Evolutionary conservation across 768 basidiomycete species (phyloP), one percentile per base, ranked within the genome.

Genomic region (Serendipita sp.): DNA sequence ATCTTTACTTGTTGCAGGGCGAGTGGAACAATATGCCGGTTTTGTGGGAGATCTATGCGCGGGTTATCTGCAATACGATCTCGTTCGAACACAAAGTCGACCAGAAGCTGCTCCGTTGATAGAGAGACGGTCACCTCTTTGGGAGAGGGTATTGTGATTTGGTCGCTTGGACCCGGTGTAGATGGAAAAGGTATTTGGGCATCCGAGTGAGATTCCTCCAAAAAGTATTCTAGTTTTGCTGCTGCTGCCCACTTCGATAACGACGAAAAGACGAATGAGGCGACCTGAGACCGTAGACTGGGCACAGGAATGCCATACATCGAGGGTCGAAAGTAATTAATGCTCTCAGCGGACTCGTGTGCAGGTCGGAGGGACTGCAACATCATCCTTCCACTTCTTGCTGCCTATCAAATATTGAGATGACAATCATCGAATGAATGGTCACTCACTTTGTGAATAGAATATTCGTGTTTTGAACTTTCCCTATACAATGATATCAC

Each of bases 71-170:
- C 55, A 10, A 60, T 8, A 10, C 29, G 4, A 60, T 60, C 29
- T n/a, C 16, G 23, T 37, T 60, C 55, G 18, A 60, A 60, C 36
- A 29, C 55, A 10, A 60, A 33, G 34, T 60, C 55, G 36, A 60
- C 55, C 16, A 60, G 55, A 8, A 60, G 55, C 8, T 60, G 55
- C n/a, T 60, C 55, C 55, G 23, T 60, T 33, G 55, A n/a, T 34
- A 60, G 33, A 37, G 55, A 60, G 8, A 36, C 55, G 29, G 55
- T 60, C 27, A 37, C 34, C 36, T 60, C 34, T 18, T 60, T 60
- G 4, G 55, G 16, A n/a, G 27, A n/a, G 8, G 36, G 5, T 4
- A 34, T n/a, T 10, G 29, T 34, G 27, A 34, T n/a, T 31, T 23
- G 16, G 10, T 60, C 27, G 16, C 27, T 34, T n/a, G 27, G 8